Base-by-base conservation (phyloP, 1,284 basidiomycete species). In the Trametes polyzona region DNA sequence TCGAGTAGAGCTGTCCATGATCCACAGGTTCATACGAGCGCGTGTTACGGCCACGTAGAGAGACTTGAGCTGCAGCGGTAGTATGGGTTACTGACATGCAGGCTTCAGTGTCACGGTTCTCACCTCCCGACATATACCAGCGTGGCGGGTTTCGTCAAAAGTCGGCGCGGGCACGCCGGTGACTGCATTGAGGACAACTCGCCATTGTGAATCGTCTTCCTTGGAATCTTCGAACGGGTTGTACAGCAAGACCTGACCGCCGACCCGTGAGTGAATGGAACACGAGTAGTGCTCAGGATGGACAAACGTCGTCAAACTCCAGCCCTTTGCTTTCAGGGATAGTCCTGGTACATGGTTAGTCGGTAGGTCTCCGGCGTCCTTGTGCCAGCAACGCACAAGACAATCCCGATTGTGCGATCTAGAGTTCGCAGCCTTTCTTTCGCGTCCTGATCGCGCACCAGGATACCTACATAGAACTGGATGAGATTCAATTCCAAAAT, bases 301-400 rank as follows among this genome's bases (percentile, higher is more conserved):
- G 32, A 65, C 78, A 52, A 58, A 87, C 86, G 55, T 90, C 87
- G 61, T 89, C 80, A 65, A 90, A 90, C 66, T 90, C 88, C 0
- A 90, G 72, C 0, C 89, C 88, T 68, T 91, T 91, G 75, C 82
- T 84, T 48, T 91, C 86, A 58, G 87, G 88, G 0, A 90, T 68
- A 0, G 88, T 90, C 74, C 88, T 89, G 51, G 7, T 37, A 1
- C 24, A 26, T 5, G 39, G 27, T 32, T 52, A 26, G 35, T 50
- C 5, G 4, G 26, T 33, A 1, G 9, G 12, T 30, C 23, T 5
- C 30, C 5, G 6, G 16, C 3, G 33, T 35, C 14, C 11, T 35
- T 12, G 33, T 35, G 14, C 17, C 11, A 10, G 27, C 35, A 4
- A 62, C 82, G 58, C 57, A 88, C 88, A 89, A 74, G 40, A 90